A percentile compares a stretch with the other conserved stretches of the same genome.
Conservation (phyloP, 257 asterid genomes). For the Gynochthodes officinalis region DNA sequence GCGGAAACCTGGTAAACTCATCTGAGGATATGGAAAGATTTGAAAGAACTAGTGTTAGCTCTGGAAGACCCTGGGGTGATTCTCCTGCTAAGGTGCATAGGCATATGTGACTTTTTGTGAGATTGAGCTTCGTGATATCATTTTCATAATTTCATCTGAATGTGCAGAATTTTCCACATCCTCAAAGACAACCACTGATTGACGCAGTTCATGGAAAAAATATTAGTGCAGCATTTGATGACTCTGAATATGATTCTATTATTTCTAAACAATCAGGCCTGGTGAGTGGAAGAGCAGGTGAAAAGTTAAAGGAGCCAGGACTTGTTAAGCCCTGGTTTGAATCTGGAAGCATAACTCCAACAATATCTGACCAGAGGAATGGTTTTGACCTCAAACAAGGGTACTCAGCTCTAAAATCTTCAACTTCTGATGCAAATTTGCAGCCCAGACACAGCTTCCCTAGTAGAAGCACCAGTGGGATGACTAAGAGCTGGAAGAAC, state of each 20-base stretch:
- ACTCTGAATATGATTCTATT: conserved; percentile 49
- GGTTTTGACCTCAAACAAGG: conserved; percentile 52
- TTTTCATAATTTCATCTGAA: conserved; percentile 12
- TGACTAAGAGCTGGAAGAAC: conserved; percentile 70
- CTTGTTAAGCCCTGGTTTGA: conserved; percentile 59
- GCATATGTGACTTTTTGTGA: conserved; percentile 6
- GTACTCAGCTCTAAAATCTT: conserved; percentile 30
- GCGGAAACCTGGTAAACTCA: conserved; percentile 37
- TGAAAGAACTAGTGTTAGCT: conserved; percentile 50
- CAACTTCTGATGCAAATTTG: conserved; percentile 35
- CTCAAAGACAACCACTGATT: conserved; percentile 42
- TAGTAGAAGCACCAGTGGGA: conserved; percentile 35
- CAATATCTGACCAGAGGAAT: conserved; percentile 49
- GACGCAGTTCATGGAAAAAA: conserved; percentile 44
- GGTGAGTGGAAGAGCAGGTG: conserved; percentile 40
- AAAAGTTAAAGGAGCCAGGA: conserved; percentile 46
- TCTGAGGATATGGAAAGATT: conserved; percentile 46
- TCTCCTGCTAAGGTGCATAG: conserved; percentile 47
- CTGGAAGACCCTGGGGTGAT: conserved; percentile 60
- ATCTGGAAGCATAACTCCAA: conserved; percentile 33
- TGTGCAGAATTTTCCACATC: conserved; percentile 52
- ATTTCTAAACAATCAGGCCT: conserved; percentile 39
- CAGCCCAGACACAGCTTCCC: conserved; percentile 34
- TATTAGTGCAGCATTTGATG: conserved; percentile 35
- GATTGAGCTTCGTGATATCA: conserved; percentile 5